A percentile compares a stretch with the other conserved stretches of the same genome.
Evolutionary conservation across 345 rosid species (phyloP).

Genomic region (Erodium maritimum): DNA sequence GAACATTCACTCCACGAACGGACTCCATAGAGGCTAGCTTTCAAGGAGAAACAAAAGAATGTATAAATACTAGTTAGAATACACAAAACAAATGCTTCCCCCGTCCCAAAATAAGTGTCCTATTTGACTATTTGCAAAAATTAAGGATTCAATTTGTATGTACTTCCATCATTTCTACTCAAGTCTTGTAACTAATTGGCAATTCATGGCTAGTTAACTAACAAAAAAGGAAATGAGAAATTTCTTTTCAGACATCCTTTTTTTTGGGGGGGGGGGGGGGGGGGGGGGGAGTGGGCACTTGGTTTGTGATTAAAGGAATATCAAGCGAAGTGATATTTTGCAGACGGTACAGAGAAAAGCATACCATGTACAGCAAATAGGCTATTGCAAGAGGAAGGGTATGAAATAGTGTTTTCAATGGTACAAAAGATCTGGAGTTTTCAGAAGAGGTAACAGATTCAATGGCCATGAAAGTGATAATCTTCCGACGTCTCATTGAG

Average conservation of each 20-base stretch:
- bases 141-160: too few relatives aligned
- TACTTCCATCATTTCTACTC: too few relatives aligned
- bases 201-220: too few relatives aligned
- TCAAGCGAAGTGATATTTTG: not conserved
- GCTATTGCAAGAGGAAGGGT: constrained; percentile 40
- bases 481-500: constrained; percentile 33
- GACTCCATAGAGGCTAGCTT: constrained; percentile 92
- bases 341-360: not conserved
- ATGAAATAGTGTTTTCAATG: constrained; percentile 28
- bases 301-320: too few relatives aligned
- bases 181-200: too few relatives aligned
- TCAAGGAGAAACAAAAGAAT: constrained; percentile 22
- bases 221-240: too few relatives aligned
- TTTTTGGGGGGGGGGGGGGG: too few relatives aligned
- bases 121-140: too few relatives aligned
- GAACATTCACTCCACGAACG: constrained; percentile 96
- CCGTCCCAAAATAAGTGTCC: too few relatives aligned
- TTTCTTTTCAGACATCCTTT: too few relatives aligned
- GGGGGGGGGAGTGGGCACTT: too few relatives aligned
- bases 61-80: constrained; percentile 2
- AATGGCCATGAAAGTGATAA: constrained; percentile 30
- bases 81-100: not conserved
- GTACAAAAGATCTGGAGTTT: constrained; percentile 19
- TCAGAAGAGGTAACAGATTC: constrained; percentile 20
- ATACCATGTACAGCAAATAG: constrained; percentile 35